Evolutionary conservation across 805 yeast species (phyloP), one percentile per base, ranked within the genome.

Genomic region (Saccharomycopsis sp.): DNA sequence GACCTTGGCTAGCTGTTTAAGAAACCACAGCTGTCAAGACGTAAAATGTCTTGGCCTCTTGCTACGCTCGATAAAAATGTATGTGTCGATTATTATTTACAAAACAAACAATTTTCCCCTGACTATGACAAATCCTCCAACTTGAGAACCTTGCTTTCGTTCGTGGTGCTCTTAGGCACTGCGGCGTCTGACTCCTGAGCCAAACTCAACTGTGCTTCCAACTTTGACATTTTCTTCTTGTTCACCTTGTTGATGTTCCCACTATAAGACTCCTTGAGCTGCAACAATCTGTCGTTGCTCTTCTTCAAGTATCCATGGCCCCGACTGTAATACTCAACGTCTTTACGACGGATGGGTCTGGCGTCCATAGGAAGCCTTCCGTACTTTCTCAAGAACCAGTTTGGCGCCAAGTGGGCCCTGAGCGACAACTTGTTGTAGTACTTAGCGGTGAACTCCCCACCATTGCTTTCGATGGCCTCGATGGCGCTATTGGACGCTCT

Each of bases 351-450:
- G 6, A 80, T 80, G 10, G 98, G 98, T 60, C 87, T 75, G 1
- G 96, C 87, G 39, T 74, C 77, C 50, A 85, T 58, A 34, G 97
- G 97, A 12, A 88, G 59, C 49, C 86, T 75, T 13, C 94, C 95
- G 55, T 76, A 78, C 53, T 71, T 80, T 49, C 67, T 60, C 36
- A 82, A 58, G 52, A 78, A 81, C 59, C 77, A 68, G 35, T 75
- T 71, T 8, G 97, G 96, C 34, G 77, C 61, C 30, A 85, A 65
- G 53, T 86, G 92, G 3, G 86, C 89, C 53, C 75, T 67, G 53
- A 82, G 71, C 3, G 84, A 79, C 25, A 86, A 62, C 34, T 73
- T 68, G 38, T 75, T 73, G 55, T 71, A 81, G 59, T 79, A 89
- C 45, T 71, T 70, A 4, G 95, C 78, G 12, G 80, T 75, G 60